phyloP scores from a whole-genome alignment of 2,329 filamentous ascomycete species.

The Aaosphaeria pasadenensis region DNA sequence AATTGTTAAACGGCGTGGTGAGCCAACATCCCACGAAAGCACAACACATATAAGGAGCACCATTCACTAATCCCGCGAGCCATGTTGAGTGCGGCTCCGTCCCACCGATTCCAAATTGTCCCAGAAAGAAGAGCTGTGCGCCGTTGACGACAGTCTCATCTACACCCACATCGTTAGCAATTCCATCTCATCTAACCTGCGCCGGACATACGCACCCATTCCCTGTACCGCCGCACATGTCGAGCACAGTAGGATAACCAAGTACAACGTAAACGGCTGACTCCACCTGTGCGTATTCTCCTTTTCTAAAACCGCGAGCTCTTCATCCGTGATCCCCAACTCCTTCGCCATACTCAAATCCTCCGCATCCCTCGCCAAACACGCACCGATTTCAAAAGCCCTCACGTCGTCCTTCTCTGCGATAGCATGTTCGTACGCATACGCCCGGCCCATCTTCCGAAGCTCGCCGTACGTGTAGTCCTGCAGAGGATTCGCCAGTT shows the following conservation, averaged over 20 bases:
- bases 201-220: conserved; percentile 48
- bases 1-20: conserved; percentile 68
- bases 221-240: conserved; percentile 66
- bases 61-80: conserved; percentile 62
- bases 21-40: conserved; percentile 70
- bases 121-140: conserved; percentile 61
- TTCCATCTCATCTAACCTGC: background rate
- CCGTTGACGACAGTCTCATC: conserved; percentile 70
- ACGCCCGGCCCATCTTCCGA: conserved; percentile 55
- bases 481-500: conserved; percentile 53
- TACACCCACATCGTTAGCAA: conserved; percentile 9
- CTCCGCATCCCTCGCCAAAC: conserved; percentile 22
- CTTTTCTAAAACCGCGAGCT: conserved; percentile 54
- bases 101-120: conserved; percentile 58
- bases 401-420: conserved; percentile 27
- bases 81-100: conserved; percentile 50
- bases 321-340: conserved; percentile 53
- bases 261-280: conserved; percentile 61
- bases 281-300: conserved; percentile 66
- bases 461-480: conserved; percentile 52
- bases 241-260: conserved; percentile 62
- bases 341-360: conserved; percentile 11
- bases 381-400: conserved; percentile 27
- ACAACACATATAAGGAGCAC: conserved; percentile 63
- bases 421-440: conserved; percentile 53